Percentiles rank a stretch among this genome's conserved stretches.
These are phyloP conservation scores for Rhypophila decipiens DNA, from an alignment of 495 filamentous ascomycete genomes.

Conservation along the genomic window DNA sequence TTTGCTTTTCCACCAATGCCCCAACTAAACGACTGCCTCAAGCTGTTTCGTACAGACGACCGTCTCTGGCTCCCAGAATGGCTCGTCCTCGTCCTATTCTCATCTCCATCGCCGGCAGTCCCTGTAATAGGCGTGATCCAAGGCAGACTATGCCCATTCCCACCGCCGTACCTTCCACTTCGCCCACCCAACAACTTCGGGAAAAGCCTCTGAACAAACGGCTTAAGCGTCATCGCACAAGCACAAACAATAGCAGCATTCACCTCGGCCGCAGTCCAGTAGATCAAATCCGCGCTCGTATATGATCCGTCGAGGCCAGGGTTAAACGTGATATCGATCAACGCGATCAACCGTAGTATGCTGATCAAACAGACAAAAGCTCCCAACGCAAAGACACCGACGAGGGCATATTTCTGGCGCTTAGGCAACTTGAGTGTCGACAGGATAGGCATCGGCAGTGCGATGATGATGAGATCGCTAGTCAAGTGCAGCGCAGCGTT, in stretches of 20 bases:
- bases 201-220: constrained; percentile 19
- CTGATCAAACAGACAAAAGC: constrained; percentile 27
- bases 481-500: constrained; percentile 20
- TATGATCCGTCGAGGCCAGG: constrained; percentile 15
- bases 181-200: constrained; percentile 14
- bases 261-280: constrained; percentile 24
- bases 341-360: constrained; percentile 15
- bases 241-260: constrained; percentile 23
- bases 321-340: constrained; percentile 10
- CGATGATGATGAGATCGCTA: constrained; percentile 21
- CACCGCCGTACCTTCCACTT: constrained; percentile 7
- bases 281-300: constrained; percentile 19
- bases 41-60: too few species aligned
- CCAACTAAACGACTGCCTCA: constrained; percentile 3
- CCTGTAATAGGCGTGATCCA: constrained; percentile 21
- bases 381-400: constrained; percentile 23
- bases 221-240: constrained; percentile 27
- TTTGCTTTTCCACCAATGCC: too few species aligned
- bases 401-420: constrained; percentile 21
- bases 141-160: constrained; percentile 14
- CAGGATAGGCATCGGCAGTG: constrained; percentile 22
- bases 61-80: too few species aligned
- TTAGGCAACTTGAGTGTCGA: constrained; percentile 18
- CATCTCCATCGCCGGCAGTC: too few species aligned
- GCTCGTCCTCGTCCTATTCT: too few species aligned